A percentile compares a stretch with the other conserved stretches of the same genome.
phyloP scores from a whole-genome alignment of 352 stramenopile species.

The Phytophthora colocasiae region DNA sequence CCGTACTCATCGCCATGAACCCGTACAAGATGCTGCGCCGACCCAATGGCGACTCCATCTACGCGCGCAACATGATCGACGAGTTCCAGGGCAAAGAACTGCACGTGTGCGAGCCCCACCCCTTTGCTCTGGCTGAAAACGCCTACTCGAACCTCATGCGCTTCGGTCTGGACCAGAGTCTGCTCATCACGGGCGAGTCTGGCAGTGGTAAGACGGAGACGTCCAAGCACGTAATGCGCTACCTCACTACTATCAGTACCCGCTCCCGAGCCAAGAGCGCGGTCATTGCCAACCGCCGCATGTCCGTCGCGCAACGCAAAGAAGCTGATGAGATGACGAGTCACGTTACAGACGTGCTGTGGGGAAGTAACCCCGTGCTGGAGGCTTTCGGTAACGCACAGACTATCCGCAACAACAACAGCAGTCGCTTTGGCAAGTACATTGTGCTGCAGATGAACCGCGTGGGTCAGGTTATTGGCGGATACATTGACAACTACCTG shows the following conservation, averaged over 20 bases:
- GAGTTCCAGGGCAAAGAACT: conserved; percentile 85
- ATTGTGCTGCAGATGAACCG: conserved; percentile 89
- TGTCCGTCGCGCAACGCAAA: conserved; percentile 81
- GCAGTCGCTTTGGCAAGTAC: conserved; percentile 88
- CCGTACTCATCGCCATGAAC: conserved; percentile 92
- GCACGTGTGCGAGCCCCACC: conserved; percentile 83
- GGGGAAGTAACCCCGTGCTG: conserved; percentile 84
- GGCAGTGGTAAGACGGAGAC: conserved; percentile 95
- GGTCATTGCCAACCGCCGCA: conserved; percentile 77
- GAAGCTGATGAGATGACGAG: conserved; percentile 74
- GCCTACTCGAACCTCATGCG: conserved; percentile 93
- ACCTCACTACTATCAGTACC: conserved; percentile 90
- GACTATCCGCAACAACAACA: conserved; percentile 92
- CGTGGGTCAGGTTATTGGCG: conserved; percentile 80
- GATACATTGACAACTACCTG: conserved; percentile 91
- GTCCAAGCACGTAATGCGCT: conserved; percentile 97
- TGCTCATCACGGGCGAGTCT: conserved; percentile 88
- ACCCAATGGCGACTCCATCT: conserved; percentile 77
- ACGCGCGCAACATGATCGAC: conserved; percentile 78
- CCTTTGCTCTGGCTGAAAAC: conserved; percentile 86
- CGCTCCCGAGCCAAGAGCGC: conserved; percentile 70
- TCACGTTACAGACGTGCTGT: conserved; percentile 79
- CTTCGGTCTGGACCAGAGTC: conserved; percentile 82
- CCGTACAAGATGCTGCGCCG: conserved; percentile 88
- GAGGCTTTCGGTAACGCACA: conserved; percentile 88